Percentiles rank a stretch among this genome's conserved stretches.
These are phyloP conservation scores for Kodamaea sp. DNA, from an alignment of 1,139 yeast species.

Conservation along the genomic window DNA sequence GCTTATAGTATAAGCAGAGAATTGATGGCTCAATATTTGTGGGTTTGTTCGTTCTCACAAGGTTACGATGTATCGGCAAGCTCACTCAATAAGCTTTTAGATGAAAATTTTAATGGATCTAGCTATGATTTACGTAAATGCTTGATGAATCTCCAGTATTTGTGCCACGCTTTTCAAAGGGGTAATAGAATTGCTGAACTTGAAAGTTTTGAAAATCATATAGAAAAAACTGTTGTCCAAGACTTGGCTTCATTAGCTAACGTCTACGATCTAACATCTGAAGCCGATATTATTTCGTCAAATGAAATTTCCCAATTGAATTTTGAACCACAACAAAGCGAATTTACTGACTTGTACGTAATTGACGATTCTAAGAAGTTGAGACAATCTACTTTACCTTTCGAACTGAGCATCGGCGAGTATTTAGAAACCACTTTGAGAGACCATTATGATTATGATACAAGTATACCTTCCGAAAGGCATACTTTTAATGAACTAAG, in stretches of 20 bases:
- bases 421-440: conserved; percentile 11
- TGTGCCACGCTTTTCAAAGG: conserved; percentile 35
- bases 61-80: conserved; percentile 34
- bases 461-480: not conserved
- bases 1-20: conserved; percentile 17
- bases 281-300: conserved; percentile 34
- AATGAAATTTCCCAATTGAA: conserved; percentile 34
- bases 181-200: conserved; percentile 1
- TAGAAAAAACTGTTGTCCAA: not conserved
- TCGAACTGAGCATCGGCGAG: conserved; percentile 37
- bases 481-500: conserved; percentile 12
- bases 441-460: not conserved
- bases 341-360: conserved; percentile 32
- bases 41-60: conserved; percentile 39
- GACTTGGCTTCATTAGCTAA: conserved; percentile 11
- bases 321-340: conserved; percentile 35
- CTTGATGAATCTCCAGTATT: conserved; percentile 53
- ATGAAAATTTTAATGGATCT: conserved; percentile 17
- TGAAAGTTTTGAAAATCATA: not conserved
- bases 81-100: conserved; percentile 30
- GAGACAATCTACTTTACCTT: conserved; percentile 24
- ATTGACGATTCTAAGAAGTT: conserved; percentile 25
- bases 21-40: conserved; percentile 30
- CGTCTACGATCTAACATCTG: conserved; percentile 34
- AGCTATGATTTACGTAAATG: conserved; percentile 54